Percentiles rank a stretch among this genome's conserved stretches.
phyloP scores from a whole-genome alignment of 371 early-diverging fungal genomes.

The Lichtheimia corymbifera region DNA sequence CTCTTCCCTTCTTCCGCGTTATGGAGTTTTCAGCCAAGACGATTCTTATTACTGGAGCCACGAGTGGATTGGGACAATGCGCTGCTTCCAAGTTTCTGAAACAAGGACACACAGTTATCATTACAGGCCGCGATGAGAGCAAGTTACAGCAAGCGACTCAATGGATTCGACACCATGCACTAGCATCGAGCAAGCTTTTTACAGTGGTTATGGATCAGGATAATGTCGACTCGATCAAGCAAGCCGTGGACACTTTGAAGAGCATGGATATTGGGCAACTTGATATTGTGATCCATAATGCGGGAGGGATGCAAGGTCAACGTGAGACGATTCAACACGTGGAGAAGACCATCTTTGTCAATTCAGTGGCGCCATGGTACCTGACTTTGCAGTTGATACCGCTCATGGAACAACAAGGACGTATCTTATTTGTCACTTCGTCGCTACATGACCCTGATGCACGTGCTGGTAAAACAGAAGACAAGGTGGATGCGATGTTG shows the following conservation, averaged over 20 bases:
- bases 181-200: not conserved
- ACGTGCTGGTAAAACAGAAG: slow-evolving; percentile 16
- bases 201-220: slow-evolving; percentile 26
- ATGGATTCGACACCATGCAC: not conserved
- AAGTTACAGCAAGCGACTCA: slow-evolving; percentile 8
- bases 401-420: slow-evolving; percentile 19
- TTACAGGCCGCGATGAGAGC: slow-evolving; percentile 31
- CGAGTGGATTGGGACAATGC: slow-evolving; percentile 32
- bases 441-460: slow-evolving; percentile 33
- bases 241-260: slow-evolving; percentile 19
- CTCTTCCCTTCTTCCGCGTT: too few species aligned
- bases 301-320: slow-evolving; percentile 22
- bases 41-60: slow-evolving; percentile 44
- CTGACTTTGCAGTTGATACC: slow-evolving; percentile 28
- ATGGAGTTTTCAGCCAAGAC: slow-evolving; percentile 4
- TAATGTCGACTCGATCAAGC: slow-evolving; percentile 23
- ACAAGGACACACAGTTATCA: slow-evolving; percentile 34
- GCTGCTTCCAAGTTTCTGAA: slow-evolving; percentile 30
- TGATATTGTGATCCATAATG: slow-evolving; percentile 31
- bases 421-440: slow-evolving; percentile 38
- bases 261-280: slow-evolving; percentile 16
- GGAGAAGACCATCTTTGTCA: slow-evolving; percentile 36
- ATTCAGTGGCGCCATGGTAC: slow-evolving; percentile 40
- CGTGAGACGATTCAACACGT: slow-evolving; percentile 8
- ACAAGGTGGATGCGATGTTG: slow-evolving; percentile 12